Percentiles rank a stretch among this genome's conserved stretches.
Evolutionary conservation across 2,329 filamentous ascomycete species (phyloP).

Genomic region (Fusarium mundagurra): DNA sequence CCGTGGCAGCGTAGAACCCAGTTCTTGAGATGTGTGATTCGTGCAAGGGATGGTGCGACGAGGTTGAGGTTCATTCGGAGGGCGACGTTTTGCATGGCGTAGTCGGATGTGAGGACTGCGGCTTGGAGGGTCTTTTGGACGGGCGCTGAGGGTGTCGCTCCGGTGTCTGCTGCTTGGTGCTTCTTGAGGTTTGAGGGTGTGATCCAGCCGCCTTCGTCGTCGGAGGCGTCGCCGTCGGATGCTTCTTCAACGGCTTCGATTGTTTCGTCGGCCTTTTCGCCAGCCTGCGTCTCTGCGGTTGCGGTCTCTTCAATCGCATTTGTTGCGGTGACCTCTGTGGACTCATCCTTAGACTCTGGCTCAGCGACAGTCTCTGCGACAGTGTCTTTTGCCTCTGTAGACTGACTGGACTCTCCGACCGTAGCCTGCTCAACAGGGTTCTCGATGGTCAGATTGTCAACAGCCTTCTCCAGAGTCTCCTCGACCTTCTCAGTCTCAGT

Average conservation of each 20-base stretch:
- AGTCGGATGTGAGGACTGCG: conserved; percentile 94
- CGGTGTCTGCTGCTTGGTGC: conserved; percentile 75
- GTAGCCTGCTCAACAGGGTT: conserved; percentile 12
- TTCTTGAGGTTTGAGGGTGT: conserved; percentile 92
- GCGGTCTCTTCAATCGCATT: background rate
- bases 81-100: conserved; percentile 96
- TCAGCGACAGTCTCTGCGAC: background rate
- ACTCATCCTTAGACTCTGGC: background rate
- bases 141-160: conserved; percentile 56
- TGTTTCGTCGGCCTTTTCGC: conserved; percentile 29
- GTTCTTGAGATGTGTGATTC: conserved; percentile 86
- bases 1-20: conserved; percentile 94
- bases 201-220: conserved; percentile 85
- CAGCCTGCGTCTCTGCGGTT: background rate
- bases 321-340: background rate
- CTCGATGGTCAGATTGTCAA: conserved; percentile 26
- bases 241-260: conserved; percentile 49
- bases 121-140: conserved; percentile 78
- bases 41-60: conserved; percentile 79
- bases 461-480: conserved; percentile 13
- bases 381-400: background rate
- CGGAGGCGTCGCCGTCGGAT: conserved; percentile 56
- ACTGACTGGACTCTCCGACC: conserved; percentile 5
- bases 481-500: background rate
- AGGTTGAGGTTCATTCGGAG: conserved; percentile 95